These are phyloP conservation scores for Leishmania lainsoni DNA, from an alignment of 208 protist species.

Conservation along the genomic window DNA sequence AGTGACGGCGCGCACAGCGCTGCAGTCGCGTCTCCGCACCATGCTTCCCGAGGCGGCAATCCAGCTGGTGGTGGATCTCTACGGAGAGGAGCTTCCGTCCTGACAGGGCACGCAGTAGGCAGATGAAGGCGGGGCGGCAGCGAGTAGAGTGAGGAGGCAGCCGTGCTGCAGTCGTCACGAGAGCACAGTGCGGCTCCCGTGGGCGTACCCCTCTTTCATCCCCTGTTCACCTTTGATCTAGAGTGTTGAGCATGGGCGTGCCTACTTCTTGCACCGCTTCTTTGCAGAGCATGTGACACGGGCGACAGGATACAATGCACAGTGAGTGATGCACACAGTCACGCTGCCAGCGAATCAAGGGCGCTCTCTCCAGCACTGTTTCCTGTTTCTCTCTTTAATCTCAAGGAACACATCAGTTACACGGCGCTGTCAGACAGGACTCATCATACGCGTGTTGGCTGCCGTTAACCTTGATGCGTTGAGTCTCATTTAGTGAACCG, in stretches of 20 bases:
- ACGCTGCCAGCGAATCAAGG: neutral
- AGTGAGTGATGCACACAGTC: neutral
- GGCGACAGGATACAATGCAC: neutral
- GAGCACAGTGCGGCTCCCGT: neutral
- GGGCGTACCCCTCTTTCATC: neutral
- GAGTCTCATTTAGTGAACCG: neutral
- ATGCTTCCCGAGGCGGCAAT: slow-evolving; percentile 35
- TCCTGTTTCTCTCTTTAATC: neutral
- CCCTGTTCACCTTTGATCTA: neutral
- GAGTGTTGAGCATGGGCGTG: neutral
- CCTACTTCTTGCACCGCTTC: neutral
- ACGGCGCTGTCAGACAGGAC: neutral
- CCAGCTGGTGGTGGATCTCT: slow-evolving; percentile 11
- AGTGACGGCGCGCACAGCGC: neutral
- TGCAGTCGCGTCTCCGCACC: slow-evolving; percentile 1
- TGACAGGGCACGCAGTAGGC: neutral
- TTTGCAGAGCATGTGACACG: neutral
- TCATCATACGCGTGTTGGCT: neutral
- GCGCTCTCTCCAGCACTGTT: neutral
- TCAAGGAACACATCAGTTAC: neutral
- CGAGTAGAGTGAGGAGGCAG: neutral
- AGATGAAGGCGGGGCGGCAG: neutral
- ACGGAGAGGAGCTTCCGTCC: neutral
- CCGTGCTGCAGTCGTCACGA: neutral
- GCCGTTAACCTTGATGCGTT: neutral